Conservation (phyloP, 495 filamentous ascomycete species). For the Aspergillus heteromorphus region DNA sequence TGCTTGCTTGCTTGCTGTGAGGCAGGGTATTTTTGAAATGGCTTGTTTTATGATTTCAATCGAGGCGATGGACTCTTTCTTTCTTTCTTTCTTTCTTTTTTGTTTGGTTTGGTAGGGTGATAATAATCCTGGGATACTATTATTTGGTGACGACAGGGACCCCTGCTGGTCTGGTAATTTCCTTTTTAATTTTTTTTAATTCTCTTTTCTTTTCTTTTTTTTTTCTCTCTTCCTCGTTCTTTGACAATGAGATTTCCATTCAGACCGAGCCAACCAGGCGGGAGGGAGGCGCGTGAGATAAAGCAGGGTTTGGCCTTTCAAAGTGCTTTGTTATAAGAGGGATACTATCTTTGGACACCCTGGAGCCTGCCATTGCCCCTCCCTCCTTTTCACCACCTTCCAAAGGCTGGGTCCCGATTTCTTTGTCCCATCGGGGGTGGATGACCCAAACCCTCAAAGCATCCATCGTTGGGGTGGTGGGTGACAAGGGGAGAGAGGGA, state of each 20-base stretch:
- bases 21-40: neutral
- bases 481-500: too few relatives aligned
- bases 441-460: slow-evolving; percentile 2
- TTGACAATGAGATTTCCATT: slow-evolving; percentile 26
- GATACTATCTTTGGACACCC: slow-evolving; percentile 10
- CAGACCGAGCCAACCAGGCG: slow-evolving; percentile 20
- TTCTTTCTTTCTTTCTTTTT: slow-evolving; percentile 3
- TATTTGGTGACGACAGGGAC: neutral
- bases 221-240: slow-evolving; percentile 10
- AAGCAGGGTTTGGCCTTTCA: slow-evolving; percentile 18
- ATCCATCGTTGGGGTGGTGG: neutral
- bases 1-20: too few relatives aligned
- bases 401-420: slow-evolving; percentile 8
- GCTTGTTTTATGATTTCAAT: neutral
- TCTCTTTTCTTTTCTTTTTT: slow-evolving; percentile 16
- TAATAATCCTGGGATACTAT: neutral
- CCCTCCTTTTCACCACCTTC: neutral
- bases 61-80: neutral
- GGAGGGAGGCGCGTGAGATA: slow-evolving; percentile 11
- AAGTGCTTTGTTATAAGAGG: slow-evolving; percentile 25
- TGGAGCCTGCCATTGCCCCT: slow-evolving; percentile 5
- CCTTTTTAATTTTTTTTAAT: slow-evolving; percentile 7
- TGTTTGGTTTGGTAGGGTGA: neutral
- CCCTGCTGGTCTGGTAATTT: slow-evolving; percentile 2
- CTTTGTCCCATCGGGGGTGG: slow-evolving; percentile 10